Conservation (phyloP, 1,284 basidiomycete genomes). For the Earliella scabrosa region DNA sequence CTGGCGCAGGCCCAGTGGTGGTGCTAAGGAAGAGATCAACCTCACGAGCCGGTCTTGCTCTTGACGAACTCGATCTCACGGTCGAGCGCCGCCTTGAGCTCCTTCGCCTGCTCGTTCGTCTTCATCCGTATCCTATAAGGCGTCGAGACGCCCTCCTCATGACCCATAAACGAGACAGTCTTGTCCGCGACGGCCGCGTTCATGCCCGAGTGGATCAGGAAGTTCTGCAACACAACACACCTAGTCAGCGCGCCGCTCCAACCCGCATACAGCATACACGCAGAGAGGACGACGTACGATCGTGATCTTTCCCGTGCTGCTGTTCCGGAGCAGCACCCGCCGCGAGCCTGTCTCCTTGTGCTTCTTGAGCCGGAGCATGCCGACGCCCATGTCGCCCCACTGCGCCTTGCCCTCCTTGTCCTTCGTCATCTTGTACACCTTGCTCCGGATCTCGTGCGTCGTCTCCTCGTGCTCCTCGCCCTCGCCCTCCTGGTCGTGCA, state of each 20-base stretch:
- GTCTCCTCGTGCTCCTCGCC: conserved; percentile 87
- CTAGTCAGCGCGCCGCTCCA: too few relatives aligned
- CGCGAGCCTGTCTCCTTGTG: conserved; percentile 61
- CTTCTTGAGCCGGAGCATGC: conserved; percentile 70
- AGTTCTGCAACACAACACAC: too few relatives aligned
- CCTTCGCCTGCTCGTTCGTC: conserved; percentile 62
- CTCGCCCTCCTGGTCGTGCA: conserved; percentile 72
- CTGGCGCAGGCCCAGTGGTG: too few relatives aligned
- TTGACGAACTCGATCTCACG: conserved; percentile 55
- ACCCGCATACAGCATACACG: too few relatives aligned
- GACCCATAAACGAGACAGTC: conserved; percentile 67
- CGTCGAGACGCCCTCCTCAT: conserved; percentile 59
- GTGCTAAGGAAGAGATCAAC: too few relatives aligned
- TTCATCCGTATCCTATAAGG: conserved; percentile 69
- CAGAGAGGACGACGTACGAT: conserved; percentile 53
- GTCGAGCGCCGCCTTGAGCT: conserved; percentile 63
- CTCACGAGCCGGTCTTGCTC: conserved; percentile 28
- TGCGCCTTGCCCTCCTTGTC: conserved; percentile 48
- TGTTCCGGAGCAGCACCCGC: conserved; percentile 70
- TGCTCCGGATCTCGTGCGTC: conserved; percentile 59
- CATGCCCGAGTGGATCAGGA: conserved; percentile 59
- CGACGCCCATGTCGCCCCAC: conserved; percentile 67
- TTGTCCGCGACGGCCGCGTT: conserved; percentile 56
- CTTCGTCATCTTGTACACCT: conserved; percentile 66
- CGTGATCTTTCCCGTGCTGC: conserved; percentile 70